Base-by-base conservation (phyloP, 2,329 filamentous ascomycete species). In the Cadophora sp. region DNA sequence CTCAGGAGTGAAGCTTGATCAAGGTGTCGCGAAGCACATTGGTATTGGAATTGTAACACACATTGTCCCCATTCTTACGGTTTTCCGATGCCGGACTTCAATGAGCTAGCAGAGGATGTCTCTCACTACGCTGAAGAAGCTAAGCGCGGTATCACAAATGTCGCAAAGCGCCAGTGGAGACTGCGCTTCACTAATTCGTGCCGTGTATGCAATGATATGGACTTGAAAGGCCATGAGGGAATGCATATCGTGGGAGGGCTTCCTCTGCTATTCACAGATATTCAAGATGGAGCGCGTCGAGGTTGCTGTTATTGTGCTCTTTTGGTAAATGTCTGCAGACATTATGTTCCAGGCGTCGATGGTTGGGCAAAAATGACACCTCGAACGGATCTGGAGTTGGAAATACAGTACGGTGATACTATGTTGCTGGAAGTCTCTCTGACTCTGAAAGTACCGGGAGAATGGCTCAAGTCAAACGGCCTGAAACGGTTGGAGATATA, bases 251-350 rank as follows among this genome's bases (percentile, higher is more conserved):
- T 56, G 5, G 18, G 33, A 36, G 39, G 8, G 27, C 33, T 51
- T 20, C 51, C 30, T 56, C 30, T 56, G 20, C 1, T 11, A 30
- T 56, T 36, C 51, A 39, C 51, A 39, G 30, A 39, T 5, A 56
- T 56, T 18, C 30, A 39, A 16, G 51, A 56, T 39, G 51, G 51
- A 8, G 27, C 51, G 14, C 51, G 33, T 36, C 51, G 51, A 56
- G 51, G 51, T 8, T 56, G 33, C 13, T 51, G 48, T 33, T 51
- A 51, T 18, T 51, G 48, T 30, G 24, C 48, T 18, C 22, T 51
- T 3, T 9, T 51, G 22, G 48, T 51, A 9, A 51, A 33, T n/a
- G 48, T 51, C 18, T 51, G 48, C 48, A 51, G 48, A 3, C 14
- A 51, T 33, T 33, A 30, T 30, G 48, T 51, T 8, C 48, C 48